Evolutionary conservation across 2,329 filamentous ascomycete species (phyloP).

Genomic region (Aspergillus udagawae): DNA sequence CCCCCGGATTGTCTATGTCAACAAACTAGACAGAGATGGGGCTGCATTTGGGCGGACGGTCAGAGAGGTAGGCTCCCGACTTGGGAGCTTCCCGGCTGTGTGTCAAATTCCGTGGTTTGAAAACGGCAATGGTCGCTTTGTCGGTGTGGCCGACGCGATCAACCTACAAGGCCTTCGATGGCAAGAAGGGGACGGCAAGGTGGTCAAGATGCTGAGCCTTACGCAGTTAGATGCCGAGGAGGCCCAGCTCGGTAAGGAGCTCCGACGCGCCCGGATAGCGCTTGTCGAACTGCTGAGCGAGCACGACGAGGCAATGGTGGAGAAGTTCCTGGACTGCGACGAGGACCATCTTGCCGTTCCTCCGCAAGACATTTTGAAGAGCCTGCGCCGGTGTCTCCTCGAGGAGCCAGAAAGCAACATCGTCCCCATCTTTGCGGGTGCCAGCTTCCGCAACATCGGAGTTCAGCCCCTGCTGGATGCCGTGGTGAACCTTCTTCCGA

Average conservation of each 20-base stretch:
- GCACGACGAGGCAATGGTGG: constrained; percentile 80
- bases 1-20: constrained; percentile 75
- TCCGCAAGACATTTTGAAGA: constrained; percentile 62
- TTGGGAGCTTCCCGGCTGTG: constrained; percentile 81
- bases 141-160: constrained; percentile 80
- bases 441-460: constrained; percentile 89
- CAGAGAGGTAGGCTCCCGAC: constrained; percentile 73
- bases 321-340: constrained; percentile 73
- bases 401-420: constrained; percentile 60
- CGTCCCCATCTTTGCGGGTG: constrained; percentile 84
- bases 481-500: constrained; percentile 81
- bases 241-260: constrained; percentile 56
- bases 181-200: constrained; percentile 63
- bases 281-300: constrained; percentile 83
- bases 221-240: constrained; percentile 51
- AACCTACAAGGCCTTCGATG: constrained; percentile 72
- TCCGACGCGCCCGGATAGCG: constrained; percentile 69
- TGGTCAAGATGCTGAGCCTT: constrained; percentile 54
- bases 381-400: constrained; percentile 68
- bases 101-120: constrained; percentile 97
- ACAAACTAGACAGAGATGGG: constrained; percentile 80
- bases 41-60: constrained; percentile 80
- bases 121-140: constrained; percentile 65
- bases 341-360: constrained; percentile 68
- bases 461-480: constrained; percentile 89